Percentiles rank a stretch among this genome's conserved stretches.
Conservation (phyloP, 176 grass and related monocot genomes). For the Eragrostis curvula region DNA sequence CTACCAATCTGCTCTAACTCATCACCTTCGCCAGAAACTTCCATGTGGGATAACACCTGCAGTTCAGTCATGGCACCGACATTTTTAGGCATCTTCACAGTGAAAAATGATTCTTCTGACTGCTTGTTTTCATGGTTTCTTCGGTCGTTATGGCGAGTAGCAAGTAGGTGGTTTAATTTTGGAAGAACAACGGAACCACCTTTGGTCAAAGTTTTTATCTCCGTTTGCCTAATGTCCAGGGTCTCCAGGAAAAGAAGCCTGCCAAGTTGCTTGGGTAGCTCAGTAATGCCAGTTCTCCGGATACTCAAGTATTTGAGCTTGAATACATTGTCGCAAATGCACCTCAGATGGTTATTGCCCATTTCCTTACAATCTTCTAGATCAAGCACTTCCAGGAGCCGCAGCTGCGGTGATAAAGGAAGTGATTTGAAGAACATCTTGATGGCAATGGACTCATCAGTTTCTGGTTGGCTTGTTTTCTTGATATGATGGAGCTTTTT, state of each 20-base stretch:
- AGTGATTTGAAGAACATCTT: neutral
- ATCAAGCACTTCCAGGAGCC: conserved; percentile 4
- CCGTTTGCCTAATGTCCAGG: conserved; percentile 25
- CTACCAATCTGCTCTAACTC: neutral
- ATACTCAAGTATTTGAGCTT: conserved; percentile 24
- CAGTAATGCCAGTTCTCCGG: neutral
- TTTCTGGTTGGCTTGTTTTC: neutral
- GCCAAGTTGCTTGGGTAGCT: conserved; percentile 9
- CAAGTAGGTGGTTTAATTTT: conserved; percentile 22
- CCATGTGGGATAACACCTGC: conserved; percentile 13
- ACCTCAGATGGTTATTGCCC: neutral
- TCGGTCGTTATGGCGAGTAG: neutral
- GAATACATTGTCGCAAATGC: neutral
- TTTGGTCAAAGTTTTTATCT: neutral
- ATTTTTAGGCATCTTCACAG: neutral
- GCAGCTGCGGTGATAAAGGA: neutral
- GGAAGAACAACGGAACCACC: neutral
- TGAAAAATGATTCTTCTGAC: neutral
- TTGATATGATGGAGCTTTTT: neutral
- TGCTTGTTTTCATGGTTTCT: neutral
- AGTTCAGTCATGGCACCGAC: neutral
- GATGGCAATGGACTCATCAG: neutral
- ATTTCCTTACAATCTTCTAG: neutral
- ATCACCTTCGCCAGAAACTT: neutral
- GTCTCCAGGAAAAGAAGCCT: conserved; percentile 23